Base-by-base conservation (phyloP, 2,329 filamentous ascomycete genomes). In the Huntiella savannae region DNA sequence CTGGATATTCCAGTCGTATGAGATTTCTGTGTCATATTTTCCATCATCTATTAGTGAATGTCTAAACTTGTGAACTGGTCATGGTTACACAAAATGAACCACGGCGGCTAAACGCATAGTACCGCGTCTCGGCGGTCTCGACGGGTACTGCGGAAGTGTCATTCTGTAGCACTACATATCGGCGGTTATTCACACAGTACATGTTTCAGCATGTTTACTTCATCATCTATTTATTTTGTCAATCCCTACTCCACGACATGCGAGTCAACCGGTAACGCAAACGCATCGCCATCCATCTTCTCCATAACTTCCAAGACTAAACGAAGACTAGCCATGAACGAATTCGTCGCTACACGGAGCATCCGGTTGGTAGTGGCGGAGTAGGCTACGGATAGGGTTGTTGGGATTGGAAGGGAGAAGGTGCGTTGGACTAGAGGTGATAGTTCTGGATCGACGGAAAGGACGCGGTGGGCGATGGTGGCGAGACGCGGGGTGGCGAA, bases 331-430 rank as follows among this genome's bases (percentile, higher is more conserved):
- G 96, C 88, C 70, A 96, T 86, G 62, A 95, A 95, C 7, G 86
- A 85, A 63, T 96, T 96, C 48, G 95, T 87, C 3, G 88, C 83
- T 2, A 98, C 91, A 39, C 91, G 79, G 49, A 98, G 70, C 88
- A 96, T 96, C 54, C 91, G 79, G 59, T 95, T 94, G 15, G 91
- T 96, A 0, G 85, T 85, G 1, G 91, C 91, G 46, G 70, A 73
- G 63, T 96, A 96, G 50, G 80, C 72, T 7, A 83, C 80, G 50
- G 71, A 69, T 42, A 96, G 67, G 4, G 87, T 62, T 16, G 57
- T 62, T 13, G 59, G 55, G 36, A 58, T 57, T 7, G 22, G 22
- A 22, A 85, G 66, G 36, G 70, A 67, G 53, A 95, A 79, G 1
- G 70, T 67, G 48, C 88, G 77, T 40, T 69, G 72, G 47, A 96